Conservation (phyloP, 2,329 filamentous ascomycete genomes). For the Taxawa tesnikishii region DNA sequence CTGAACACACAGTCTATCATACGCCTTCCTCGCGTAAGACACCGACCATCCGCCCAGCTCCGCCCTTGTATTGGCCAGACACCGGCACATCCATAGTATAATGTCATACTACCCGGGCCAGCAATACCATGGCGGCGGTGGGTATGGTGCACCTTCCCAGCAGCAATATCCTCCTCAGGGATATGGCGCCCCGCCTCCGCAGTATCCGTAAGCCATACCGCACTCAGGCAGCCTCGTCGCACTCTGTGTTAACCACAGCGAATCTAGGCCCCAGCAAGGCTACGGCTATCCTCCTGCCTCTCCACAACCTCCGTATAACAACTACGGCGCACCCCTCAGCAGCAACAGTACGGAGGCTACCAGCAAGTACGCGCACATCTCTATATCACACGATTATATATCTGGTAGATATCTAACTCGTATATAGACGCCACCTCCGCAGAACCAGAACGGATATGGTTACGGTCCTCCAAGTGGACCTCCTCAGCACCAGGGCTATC, state of each 20-base stretch:
- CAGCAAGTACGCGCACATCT: conserved; percentile 22
- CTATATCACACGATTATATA: too few relatives aligned
- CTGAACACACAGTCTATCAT: too few relatives aligned
- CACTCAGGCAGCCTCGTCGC: too few relatives aligned
- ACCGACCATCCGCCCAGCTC: too few relatives aligned
- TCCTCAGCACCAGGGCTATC: conserved; percentile 7
- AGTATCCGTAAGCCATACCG: conserved; percentile 10
- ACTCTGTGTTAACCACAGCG: too few relatives aligned
- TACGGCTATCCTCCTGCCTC: conserved; percentile 19
- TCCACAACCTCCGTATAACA: conserved; percentile 22
- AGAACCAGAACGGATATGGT: conserved; percentile 3
- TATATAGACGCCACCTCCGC: conserved; percentile 7
- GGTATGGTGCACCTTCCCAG: conserved; percentile 27
- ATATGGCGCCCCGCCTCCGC: conserved; percentile 9
- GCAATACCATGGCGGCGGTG: conserved; percentile 16
- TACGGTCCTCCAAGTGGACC: conserved; percentile 5
- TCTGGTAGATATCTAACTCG: background rate
- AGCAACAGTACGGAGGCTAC: conserved; percentile 29
- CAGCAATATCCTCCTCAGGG: conserved; percentile 19
- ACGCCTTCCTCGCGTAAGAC: too few relatives aligned
- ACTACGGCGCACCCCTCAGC: conserved; percentile 24
- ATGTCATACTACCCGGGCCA: conserved; percentile 10
- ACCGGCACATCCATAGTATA: too few relatives aligned
- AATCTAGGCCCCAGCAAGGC: conserved; percentile 8
- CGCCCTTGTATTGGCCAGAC: too few relatives aligned